phyloP scores from a whole-genome alignment of 2,329 filamentous ascomycete genomes.

The Fusarium sp. region DNA sequence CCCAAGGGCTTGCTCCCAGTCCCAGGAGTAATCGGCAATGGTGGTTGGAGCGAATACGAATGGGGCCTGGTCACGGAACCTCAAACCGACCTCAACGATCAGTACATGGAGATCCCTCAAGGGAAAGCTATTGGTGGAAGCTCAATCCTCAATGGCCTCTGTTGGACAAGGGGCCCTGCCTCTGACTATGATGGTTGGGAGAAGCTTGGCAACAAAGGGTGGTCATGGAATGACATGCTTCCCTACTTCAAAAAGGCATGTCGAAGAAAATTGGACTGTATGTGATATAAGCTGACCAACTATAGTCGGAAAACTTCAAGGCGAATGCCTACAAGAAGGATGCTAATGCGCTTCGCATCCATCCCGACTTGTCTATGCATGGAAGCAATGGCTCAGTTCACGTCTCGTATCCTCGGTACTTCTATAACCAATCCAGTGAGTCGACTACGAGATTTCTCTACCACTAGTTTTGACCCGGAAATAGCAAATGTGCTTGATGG shows the following conservation, averaged over 20 bases:
- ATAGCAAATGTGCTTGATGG: conserved; percentile 13
- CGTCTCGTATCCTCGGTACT: conserved; percentile 20
- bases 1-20: conserved; percentile 16
- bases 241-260: conserved; percentile 57
- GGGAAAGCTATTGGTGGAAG: conserved; percentile 52
- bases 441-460: fast-evolving
- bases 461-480: not conserved
- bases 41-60: conserved; percentile 13
- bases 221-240: conserved; percentile 50
- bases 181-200: conserved; percentile 58
- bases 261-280: not conserved
- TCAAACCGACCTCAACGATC: conserved; percentile 41
- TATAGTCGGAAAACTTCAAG: conserved; percentile 18
- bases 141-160: conserved; percentile 52
- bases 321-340: conserved; percentile 1
- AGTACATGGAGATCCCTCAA: conserved; percentile 42
- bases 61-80: conserved; percentile 44
- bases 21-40: conserved; percentile 8
- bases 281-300: not conserved
- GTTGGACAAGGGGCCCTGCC: conserved; percentile 49
- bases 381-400: conserved; percentile 15
- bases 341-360: conserved; percentile 6
- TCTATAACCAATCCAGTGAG: conserved; percentile 19
- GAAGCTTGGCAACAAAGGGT: conserved; percentile 56
- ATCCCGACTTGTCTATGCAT: not conserved